Conservation (phyloP, 2,329 filamentous ascomycete genomes). For the Aureobasidium sp. region DNA sequence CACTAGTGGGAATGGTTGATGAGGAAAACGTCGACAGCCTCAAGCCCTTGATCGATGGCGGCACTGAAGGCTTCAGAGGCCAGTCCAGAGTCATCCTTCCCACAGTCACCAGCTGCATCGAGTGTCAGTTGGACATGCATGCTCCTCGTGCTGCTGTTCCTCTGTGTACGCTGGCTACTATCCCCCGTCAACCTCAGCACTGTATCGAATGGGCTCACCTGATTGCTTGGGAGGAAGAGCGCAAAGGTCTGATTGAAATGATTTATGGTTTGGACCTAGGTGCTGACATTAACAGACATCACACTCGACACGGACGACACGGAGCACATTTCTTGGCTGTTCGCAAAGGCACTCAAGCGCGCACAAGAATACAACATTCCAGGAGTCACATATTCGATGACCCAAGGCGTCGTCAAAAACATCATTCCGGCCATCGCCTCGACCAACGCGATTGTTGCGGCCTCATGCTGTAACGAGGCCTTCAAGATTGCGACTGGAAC, state of each 20-base stretch:
- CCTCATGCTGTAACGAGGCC: conserved; percentile 92
- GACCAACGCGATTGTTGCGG: conserved; percentile 94
- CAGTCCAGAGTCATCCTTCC: conserved; percentile 89
- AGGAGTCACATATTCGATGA: conserved; percentile 90
- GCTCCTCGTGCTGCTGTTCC: conserved; percentile 95
- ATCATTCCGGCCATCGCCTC: conserved; percentile 98
- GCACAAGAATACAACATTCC: conserved; percentile 83
- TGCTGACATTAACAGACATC: conserved; percentile 47
- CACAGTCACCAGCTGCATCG: conserved; percentile 89
- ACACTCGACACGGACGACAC: conserved; percentile 91
- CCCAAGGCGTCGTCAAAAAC: conserved; percentile 97
- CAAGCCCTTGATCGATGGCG: conserved; percentile 92
- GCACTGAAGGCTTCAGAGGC: conserved; percentile 97
- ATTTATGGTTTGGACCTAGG: too few species aligned
- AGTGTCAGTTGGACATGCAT: conserved; percentile 98
- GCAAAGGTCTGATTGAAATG: conserved; percentile 31
- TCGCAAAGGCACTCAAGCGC: conserved; percentile 71
- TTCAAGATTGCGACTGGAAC: conserved; percentile 84
- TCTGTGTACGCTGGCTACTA: conserved; percentile 91
- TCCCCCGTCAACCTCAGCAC: conserved; percentile 93
- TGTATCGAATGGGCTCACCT: conserved; percentile 99
- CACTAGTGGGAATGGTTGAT: conserved; percentile 83
- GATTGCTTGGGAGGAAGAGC: conserved; percentile 80
- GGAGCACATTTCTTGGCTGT: conserved; percentile 96
- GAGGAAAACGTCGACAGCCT: conserved; percentile 72